Conservation (phyloP, 1,284 basidiomycete species). For the Sanghuangporus baumii region DNA sequence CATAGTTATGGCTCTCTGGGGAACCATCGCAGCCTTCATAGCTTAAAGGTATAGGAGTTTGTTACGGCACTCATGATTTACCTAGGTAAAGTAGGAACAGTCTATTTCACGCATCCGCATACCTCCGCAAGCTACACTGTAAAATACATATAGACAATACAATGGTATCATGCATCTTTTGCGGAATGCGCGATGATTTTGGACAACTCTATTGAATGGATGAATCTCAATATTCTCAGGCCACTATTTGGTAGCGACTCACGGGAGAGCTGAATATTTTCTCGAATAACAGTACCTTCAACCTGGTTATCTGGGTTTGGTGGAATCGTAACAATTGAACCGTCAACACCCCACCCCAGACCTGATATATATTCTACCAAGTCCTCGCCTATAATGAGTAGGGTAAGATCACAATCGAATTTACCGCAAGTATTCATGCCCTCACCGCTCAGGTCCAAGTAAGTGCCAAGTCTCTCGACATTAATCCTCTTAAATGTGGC, state of each 20-base stretch:
- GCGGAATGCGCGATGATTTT: constrained; percentile 78
- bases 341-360: constrained; percentile 73
- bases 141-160: neutral
- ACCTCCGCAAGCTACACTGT: neutral
- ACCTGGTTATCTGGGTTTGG: constrained; percentile 94
- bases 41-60: neutral
- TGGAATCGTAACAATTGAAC: constrained; percentile 63
- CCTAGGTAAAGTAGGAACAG: neutral
- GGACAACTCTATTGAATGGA: constrained; percentile 55
- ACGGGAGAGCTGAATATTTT: constrained; percentile 87
- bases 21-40: constrained; percentile 65
- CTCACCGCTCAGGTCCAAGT: constrained; percentile 66
- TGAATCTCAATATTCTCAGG: constrained; percentile 14
- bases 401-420: constrained; percentile 10
- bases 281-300: constrained; percentile 89
- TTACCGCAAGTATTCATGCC: constrained; percentile 22
- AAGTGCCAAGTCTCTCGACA: constrained; percentile 61
- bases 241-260: constrained; percentile 32
- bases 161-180: constrained; percentile 29
- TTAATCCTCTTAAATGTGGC: constrained; percentile 77
- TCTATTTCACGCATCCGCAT: neutral
- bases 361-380: constrained; percentile 62
- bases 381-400: constrained; percentile 41
- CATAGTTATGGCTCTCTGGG: constrained; percentile 68
- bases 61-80: neutral